Percentiles rank a stretch among this genome's conserved stretches.
phyloP scores from a whole-genome alignment of 2,329 filamentous ascomycete species.

The Endothia cerciana region DNA sequence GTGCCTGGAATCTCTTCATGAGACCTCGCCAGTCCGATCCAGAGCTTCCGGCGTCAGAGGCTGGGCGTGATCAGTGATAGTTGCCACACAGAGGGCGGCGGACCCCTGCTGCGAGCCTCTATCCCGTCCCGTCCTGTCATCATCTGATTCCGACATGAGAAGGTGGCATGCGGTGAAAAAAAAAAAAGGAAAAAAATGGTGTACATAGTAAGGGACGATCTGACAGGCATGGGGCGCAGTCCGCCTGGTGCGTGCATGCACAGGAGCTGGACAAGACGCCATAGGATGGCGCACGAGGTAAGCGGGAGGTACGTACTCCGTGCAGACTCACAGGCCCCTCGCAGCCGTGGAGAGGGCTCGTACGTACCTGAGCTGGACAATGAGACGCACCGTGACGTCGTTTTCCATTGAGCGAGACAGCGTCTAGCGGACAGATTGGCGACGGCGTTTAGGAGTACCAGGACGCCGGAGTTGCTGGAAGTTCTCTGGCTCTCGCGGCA shows the following conservation, averaged over 20 bases:
- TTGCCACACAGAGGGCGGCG: conserved; percentile 12
- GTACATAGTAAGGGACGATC: conserved; percentile 19
- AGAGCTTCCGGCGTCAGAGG: conserved; percentile 5
- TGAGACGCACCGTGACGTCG: conserved; percentile 26
- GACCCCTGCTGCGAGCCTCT: conserved; percentile 12
- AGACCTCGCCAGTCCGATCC: conserved; percentile 7
- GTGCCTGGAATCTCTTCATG: conserved; percentile 7
- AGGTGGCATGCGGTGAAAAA: conserved; percentile 23
- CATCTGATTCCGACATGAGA: conserved; percentile 20
- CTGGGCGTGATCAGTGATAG: conserved; percentile 18
- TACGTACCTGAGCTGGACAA: conserved; percentile 11
- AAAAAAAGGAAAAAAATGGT: no score
- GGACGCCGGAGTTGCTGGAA: conserved; percentile 11
- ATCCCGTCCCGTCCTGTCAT: conserved; percentile 11
- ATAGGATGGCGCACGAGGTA: conserved; percentile 6
- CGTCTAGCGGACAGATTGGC: conserved; percentile 19
- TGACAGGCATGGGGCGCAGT: conserved; percentile 29
- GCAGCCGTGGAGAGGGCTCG: conserved; percentile 10
- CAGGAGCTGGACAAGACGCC: conserved; percentile 2
- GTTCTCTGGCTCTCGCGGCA: neutral
- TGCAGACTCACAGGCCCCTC: conserved; percentile 11
- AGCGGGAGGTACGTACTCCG: conserved; percentile 21
- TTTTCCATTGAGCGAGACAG: conserved; percentile 9
- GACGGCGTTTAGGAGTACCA: conserved; percentile 25
- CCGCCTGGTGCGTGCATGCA: conserved; percentile 22